These are phyloP conservation scores for Penicillium hesseltinei DNA, from an alignment of 2,329 filamentous ascomycete species.

Conservation along the genomic window DNA sequence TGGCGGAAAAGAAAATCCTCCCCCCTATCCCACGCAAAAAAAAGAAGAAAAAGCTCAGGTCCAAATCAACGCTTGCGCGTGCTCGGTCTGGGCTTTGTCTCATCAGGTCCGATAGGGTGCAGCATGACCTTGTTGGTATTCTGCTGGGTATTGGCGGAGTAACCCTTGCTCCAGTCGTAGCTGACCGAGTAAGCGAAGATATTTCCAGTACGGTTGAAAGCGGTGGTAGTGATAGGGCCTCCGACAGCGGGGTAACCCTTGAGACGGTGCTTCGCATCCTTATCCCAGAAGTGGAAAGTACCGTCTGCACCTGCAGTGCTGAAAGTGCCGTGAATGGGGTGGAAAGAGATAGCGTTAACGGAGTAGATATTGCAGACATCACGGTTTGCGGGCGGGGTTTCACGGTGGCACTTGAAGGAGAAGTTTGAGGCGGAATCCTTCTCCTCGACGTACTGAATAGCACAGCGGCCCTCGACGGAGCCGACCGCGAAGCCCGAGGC, in stretches of 20 bases:
- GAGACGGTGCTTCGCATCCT: conserved; percentile 81
- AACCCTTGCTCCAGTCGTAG: conserved; percentile 99
- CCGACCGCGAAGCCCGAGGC: conserved; percentile 90
- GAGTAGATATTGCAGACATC: conserved; percentile 87
- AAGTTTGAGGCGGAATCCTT: conserved; percentile 92
- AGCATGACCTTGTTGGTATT: conserved; percentile 77
- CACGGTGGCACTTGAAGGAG: conserved; percentile 98
- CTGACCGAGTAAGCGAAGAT: conserved; percentile 88
- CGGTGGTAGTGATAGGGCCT: conserved; percentile 83
- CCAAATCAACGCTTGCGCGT: conserved; percentile 42
- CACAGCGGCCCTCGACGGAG: conserved; percentile 93
- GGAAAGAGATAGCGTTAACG: conserved; percentile 97
- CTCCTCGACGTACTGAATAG: conserved; percentile 97
- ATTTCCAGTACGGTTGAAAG: conserved; percentile 82
- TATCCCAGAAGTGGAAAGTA: conserved; percentile 78
- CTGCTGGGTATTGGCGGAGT: conserved; percentile 73
- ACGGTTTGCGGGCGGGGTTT: conserved; percentile 60
- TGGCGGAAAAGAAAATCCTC: neutral
- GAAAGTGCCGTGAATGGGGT: conserved; percentile 96
- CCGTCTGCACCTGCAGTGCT: conserved; percentile 93
- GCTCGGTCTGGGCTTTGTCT: conserved; percentile 58
- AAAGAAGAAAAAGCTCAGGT: neutral
- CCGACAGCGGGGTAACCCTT: conserved; percentile 85
- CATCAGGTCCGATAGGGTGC: conserved; percentile 68
- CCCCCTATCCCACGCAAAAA: neutral